These are phyloP conservation scores for Paradendryphiella salina DNA, from an alignment of 2,329 filamentous ascomycete species.

Conservation along the genomic window DNA sequence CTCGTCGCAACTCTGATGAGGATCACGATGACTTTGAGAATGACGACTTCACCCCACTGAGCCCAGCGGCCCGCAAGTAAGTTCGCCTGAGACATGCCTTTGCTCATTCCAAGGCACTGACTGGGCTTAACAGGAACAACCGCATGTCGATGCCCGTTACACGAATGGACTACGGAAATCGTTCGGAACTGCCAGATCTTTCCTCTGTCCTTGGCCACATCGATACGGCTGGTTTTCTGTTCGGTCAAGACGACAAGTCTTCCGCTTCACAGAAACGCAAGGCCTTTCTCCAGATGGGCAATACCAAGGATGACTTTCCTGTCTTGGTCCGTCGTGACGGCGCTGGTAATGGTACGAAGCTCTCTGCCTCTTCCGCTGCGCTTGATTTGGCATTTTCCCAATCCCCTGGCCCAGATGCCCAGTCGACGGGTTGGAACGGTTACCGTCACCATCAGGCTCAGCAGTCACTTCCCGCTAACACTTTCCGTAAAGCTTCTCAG, in stretches of 20 bases:
- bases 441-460: conserved; percentile 68
- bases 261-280: conserved; percentile 67
- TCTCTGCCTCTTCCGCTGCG: conserved; percentile 79
- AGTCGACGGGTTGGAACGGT: conserved; percentile 62
- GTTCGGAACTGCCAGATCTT: conserved; percentile 53
- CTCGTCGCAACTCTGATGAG: conserved; percentile 83
- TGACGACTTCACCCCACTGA: conserved; percentile 57
- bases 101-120: conserved; percentile 12
- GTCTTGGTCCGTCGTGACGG: conserved; percentile 71
- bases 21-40: conserved; percentile 85
- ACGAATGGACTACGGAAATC: conserved; percentile 66
- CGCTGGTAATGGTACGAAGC: conserved; percentile 62
- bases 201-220: conserved; percentile 70
- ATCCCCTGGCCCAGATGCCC: conserved; percentile 63
- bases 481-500: conserved; percentile 49
- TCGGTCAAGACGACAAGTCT: conserved; percentile 67
- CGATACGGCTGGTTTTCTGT: conserved; percentile 83
- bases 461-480: conserved; percentile 62
- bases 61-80: conserved; percentile 44
- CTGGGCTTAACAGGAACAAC: conserved; percentile 64
- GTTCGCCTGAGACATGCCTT: conserved; percentile 19
- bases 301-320: conserved; percentile 82
- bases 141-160: conserved; percentile 94
- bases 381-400: conserved; percentile 76
- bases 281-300: conserved; percentile 70